These are phyloP conservation scores for Xylaria intraflava DNA, from an alignment of 495 filamentous ascomycete genomes.

Conservation along the genomic window DNA sequence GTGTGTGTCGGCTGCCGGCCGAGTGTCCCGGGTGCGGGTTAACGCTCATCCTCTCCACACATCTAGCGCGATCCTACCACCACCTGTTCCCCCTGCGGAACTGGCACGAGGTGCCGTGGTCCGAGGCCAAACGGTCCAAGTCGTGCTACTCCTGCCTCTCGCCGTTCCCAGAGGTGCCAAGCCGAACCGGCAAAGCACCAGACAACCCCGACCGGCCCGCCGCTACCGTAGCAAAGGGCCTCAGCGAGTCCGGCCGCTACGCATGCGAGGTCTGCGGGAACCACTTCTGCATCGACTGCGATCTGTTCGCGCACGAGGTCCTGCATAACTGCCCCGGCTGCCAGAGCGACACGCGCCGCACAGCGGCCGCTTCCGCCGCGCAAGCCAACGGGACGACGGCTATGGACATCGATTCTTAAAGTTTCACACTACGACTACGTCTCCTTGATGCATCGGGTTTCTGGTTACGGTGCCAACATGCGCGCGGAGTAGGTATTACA, in stretches of 20 bases:
- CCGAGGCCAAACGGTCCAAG: constrained; percentile 47
- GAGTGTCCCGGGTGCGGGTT: constrained; percentile 88
- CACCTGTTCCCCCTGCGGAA: constrained; percentile 89
- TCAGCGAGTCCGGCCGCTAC: constrained; percentile 82
- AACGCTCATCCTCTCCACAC: constrained; percentile 93
- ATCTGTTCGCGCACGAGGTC: constrained; percentile 87
- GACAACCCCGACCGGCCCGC: constrained; percentile 43
- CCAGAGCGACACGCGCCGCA: constrained; percentile 52
- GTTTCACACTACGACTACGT: background rate
- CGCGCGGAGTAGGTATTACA: no score
- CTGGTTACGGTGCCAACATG: no score
- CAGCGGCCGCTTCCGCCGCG: no score
- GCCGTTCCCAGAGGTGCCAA: constrained; percentile 39
- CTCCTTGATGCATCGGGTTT: background rate
- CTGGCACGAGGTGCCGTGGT: constrained; percentile 87
- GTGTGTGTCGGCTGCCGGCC: constrained; percentile 86
- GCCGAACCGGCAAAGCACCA: constrained; percentile 17
- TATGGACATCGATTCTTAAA: constrained; percentile 36
- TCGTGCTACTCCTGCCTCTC: constrained; percentile 51
- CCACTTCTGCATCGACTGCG: constrained; percentile 97
- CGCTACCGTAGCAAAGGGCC: constrained; percentile 45
- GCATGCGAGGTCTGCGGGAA: constrained; percentile 75
- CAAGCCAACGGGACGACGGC: constrained; percentile 7
- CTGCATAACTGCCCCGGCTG: constrained; percentile 95
- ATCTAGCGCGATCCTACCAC: constrained; percentile 90